Base-by-base conservation (phyloP, 306 rosid genomes). In the Prunus persica region DNA sequence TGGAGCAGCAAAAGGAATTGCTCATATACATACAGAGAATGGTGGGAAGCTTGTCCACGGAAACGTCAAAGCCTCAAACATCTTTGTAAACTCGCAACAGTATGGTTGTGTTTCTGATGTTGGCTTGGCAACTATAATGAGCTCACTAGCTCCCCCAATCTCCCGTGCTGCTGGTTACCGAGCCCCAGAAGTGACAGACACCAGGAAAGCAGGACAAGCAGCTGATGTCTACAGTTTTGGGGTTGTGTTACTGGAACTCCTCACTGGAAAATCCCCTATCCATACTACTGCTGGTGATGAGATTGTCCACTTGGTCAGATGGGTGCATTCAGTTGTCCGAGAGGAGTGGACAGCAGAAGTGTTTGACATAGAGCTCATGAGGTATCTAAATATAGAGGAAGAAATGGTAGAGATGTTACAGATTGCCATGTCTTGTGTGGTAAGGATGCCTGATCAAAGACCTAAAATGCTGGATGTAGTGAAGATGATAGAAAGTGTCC, bases 291-390 rank as follows among this genome's bases (percentile, higher is more conserved):
- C 92, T 2, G 92, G 97, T 7, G 97, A 93, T 73, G 98, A 93
- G 88, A 87, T 93, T 50, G 82, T 93, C 50, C 98, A 91, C 84
- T 81, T 93, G 78, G 98, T 93, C 72, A 87, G 98, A 80, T 93
- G 98, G 98, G 98, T 93, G 85, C 98, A 93, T 82, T 93, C 98
- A 27, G 98, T 93, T 58, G 98, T 93, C 57, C 79, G 97, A 52
- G 98, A 93, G 77, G 97, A 93, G 79, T 93, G 98, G 98, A 93
- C 98, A 5, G 97, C 96, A 0, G 98, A 93, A 88, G 98, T 93
- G 9, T 93, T 93, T 76, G 98, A 93, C 84, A 32, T 93, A 14
- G 93, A 91, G 84, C 87, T 93, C 15, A 89, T 93, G 89, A 85
- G 91, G 81, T 91, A 79, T 78, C 97, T 96, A 25, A 87, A 90